Base-by-base conservation (phyloP, 2,329 filamentous ascomycete genomes). In the Ascochyta pisi region DNA sequence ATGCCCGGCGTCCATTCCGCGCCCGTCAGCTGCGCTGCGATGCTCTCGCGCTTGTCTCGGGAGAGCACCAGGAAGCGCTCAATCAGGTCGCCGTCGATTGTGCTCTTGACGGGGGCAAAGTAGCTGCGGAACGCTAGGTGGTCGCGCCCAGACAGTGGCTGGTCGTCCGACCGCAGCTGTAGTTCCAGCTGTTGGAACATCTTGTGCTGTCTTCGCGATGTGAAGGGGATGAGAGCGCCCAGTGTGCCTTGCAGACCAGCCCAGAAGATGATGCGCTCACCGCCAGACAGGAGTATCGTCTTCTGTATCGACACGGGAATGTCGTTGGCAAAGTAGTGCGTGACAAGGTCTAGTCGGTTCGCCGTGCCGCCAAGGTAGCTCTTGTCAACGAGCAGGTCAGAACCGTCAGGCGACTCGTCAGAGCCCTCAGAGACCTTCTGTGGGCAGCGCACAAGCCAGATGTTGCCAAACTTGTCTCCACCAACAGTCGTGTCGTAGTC, bases 401-500 rank as follows among this genome's bases (percentile, higher is more conserved):
- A 87, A 13, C 93, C 94, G 3, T 91, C 91, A 42, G 91, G 91
- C 58, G 96, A 91, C 74, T 97, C 95, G 68, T 99, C 95, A 0
- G 92, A 90, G 73, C 96, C 91, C 63, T 92, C 89, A 34, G 91
- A 96, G 7, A 89, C 88, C 74, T 96, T 95, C 57, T 88, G 82
- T 0, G 94, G 92, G 68, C 91, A 95, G 43, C 95, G 89, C 27
- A 99, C 83, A 40, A 99, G 85, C 88, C 92, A 99, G 15, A 99
- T 78, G 68, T 99, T 99, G 58, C 95, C 96, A 64, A 99, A 99
- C 73, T 97, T 98, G 79, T 99, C 95, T 33, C 94, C 94, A 33
- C 94, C 95, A 3, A 92, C 93, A 23, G 91, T 87, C 1, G 95
- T 96, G 74, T 99, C 95, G 76, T 99, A 99, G 77, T 99, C 95